Conservation (phyloP, 345 rosid genomes). For the Pseudoturritis turrita region DNA sequence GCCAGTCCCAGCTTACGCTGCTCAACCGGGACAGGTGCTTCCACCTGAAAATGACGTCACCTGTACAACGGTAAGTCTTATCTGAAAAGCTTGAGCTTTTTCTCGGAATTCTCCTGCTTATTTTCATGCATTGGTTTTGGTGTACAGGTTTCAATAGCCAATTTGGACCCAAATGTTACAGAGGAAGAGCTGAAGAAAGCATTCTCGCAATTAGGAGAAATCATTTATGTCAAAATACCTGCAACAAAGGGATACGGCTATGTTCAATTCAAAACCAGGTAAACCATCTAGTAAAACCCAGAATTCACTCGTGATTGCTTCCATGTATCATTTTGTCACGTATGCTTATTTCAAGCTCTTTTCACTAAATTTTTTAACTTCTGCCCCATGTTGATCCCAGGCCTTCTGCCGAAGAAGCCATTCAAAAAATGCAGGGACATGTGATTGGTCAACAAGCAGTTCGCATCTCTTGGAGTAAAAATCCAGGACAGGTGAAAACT, state of each 20-base stretch:
- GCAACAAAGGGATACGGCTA: slow-evolving; percentile 83
- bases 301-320: neutral
- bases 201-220: slow-evolving; percentile 71
- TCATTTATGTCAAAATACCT: slow-evolving; percentile 78
- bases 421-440: slow-evolving; percentile 85
- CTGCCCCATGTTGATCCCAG: slow-evolving; percentile 30
- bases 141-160: slow-evolving; percentile 67
- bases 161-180: slow-evolving; percentile 75
- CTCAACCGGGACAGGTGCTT: slow-evolving; percentile 60
- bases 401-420: slow-evolving; percentile 88
- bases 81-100: neutral
- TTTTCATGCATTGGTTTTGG: slow-evolving; percentile 23
- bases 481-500: slow-evolving; percentile 59
- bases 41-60: slow-evolving; percentile 66
- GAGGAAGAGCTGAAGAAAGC: slow-evolving; percentile 84
- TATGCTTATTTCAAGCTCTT: slow-evolving; percentile 6
- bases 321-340: neutral
- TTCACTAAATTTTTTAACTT: neutral
- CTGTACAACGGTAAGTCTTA: slow-evolving; percentile 73
- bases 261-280: slow-evolving; percentile 80
- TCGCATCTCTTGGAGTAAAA: slow-evolving; percentile 80
- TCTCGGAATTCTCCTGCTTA: slow-evolving; percentile 3
- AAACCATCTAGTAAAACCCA: slow-evolving; percentile 5
- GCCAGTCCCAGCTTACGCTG: slow-evolving; percentile 56
- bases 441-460: slow-evolving; percentile 87